phyloP scores from a whole-genome alignment of 2,329 filamentous ascomycete species.

The Graphium sp. region DNA sequence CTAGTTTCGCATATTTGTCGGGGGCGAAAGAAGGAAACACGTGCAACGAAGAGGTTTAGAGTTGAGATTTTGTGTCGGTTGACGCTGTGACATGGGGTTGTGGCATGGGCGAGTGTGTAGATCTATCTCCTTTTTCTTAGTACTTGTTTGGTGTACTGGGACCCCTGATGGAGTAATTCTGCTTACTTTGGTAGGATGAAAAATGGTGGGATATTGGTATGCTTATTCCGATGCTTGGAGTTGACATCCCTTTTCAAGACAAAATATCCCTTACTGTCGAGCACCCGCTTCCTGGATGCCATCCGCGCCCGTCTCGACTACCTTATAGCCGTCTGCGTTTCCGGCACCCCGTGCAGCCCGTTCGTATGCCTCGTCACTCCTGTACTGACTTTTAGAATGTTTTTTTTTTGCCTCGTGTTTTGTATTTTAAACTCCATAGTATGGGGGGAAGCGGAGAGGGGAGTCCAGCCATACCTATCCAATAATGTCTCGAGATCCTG shows the following conservation, averaged over 20 bases:
- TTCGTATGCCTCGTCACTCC: conserved; percentile 43
- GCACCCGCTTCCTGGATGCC: conserved; percentile 26
- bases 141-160: too few species aligned
- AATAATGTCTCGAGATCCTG: conserved; percentile 63
- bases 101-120: too few species aligned
- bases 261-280: neutral
- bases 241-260: neutral
- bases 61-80: too few species aligned
- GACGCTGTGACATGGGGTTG: too few species aligned
- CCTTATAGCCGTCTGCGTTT: conserved; percentile 52
- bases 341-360: conserved; percentile 66
- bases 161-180: too few species aligned
- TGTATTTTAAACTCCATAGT: neutral
- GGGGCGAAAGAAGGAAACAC: too few species aligned
- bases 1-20: too few species aligned
- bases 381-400: conserved; percentile 8
- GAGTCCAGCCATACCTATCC: conserved; percentile 35
- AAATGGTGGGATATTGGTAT: neutral
- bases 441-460: neutral
- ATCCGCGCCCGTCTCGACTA: conserved; percentile 58
- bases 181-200: neutral
- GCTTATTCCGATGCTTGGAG: neutral
- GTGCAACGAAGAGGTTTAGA: too few species aligned
- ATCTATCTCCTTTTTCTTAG: too few species aligned
- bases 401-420: too few species aligned